phyloP scores from a whole-genome alignment of 768 basidiomycete genomes.

The Rhodotorula diobovata region DNA sequence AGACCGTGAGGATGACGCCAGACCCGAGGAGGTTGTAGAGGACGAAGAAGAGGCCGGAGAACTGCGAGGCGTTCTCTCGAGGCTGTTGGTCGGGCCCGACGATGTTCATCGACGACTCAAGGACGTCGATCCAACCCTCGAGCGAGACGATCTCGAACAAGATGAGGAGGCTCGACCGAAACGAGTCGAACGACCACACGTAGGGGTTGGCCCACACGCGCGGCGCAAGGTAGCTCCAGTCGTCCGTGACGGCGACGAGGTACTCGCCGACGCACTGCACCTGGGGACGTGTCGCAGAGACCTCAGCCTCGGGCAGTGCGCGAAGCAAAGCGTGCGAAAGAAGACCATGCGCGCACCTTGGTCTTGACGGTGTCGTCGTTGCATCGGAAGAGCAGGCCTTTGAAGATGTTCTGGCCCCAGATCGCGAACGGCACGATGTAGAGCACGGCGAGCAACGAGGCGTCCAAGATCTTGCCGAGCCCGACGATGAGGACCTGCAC shows the following conservation, averaged over 20 bases:
- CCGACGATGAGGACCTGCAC: conserved; percentile 75
- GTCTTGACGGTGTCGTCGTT: conserved; percentile 63
- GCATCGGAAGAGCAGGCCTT: conserved; percentile 71
- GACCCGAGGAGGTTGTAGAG: conserved; percentile 89
- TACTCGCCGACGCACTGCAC: conserved; percentile 71
- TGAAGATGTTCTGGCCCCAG: conserved; percentile 91
- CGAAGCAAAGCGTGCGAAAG: no score
- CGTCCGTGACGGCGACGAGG: conserved; percentile 55
- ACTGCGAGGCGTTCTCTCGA: conserved; percentile 64
- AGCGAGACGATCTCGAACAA: conserved; percentile 93
- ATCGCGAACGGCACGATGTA: conserved; percentile 57
- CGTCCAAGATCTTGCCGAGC: conserved; percentile 75
- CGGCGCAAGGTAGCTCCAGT: conserved; percentile 63
- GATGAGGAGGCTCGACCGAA: conserved; percentile 75
- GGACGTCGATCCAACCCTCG: conserved; percentile 95
- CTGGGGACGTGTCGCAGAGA: neutral
- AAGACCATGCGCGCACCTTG: conserved; percentile 45
- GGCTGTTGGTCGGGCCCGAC: conserved; percentile 68
- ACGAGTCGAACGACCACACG: conserved; percentile 82
- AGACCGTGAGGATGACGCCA: conserved; percentile 62
- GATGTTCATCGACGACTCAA: conserved; percentile 73
- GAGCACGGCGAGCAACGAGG: conserved; percentile 78
- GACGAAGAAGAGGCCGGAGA: conserved; percentile 84
- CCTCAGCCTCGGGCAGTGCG: neutral
- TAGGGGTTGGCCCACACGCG: conserved; percentile 88